Evolutionary conservation across 169 alveolate genomes (phyloP), one percentile per base, ranked within the genome.

Genomic region (Besnoitia besnoiti): DNA sequence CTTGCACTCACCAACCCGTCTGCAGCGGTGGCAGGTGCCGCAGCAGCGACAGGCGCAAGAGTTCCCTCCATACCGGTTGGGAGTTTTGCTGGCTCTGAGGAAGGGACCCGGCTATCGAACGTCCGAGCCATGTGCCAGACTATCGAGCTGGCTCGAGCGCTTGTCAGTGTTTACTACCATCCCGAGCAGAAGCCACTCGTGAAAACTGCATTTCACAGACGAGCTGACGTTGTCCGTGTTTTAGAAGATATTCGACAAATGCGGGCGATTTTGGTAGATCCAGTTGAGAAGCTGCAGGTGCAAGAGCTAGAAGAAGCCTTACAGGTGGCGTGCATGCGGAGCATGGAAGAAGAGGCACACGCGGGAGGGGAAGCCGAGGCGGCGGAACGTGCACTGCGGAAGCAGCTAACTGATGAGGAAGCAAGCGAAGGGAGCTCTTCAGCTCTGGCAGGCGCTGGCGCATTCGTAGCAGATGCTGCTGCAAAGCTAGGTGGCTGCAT

Each of bases 271-370:
- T n/a, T 73, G 8, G 82, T 73, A 12, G 82, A 73, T n/a, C n/a
- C 82, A 42, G 82, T 73, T n/a, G 82, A 73, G n/a, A 73, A 42
- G n/a, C 82, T 73, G 14, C 82, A 73, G n/a, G 40, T 73, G 12
- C 82, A 73, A 16, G 82, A 73, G 82, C 21, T 73, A 42, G 82
- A 73, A n/a, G 82, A 73, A 73, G 82, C 82, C 46, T 37, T 73
- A 27, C 82, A 73, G 82, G 82, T 73, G 24, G 82, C 82, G 47
- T 73, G 82, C 46, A 73, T 73, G 82, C 82, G 82, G n/a, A 73
- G 82, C 82, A 19, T 73, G 82, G 82, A 73, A 42, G 82, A 73
- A 42, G 82, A 73, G 46, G 82, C 82, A 35, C 14, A 37, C 16
- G 82, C 82, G 46, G 82, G 82, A 37, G 82, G 82, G 39, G 82